Conservation (phyloP, 2,329 filamentous ascomycete species). For the Sclerotiophoma versabilis region DNA sequence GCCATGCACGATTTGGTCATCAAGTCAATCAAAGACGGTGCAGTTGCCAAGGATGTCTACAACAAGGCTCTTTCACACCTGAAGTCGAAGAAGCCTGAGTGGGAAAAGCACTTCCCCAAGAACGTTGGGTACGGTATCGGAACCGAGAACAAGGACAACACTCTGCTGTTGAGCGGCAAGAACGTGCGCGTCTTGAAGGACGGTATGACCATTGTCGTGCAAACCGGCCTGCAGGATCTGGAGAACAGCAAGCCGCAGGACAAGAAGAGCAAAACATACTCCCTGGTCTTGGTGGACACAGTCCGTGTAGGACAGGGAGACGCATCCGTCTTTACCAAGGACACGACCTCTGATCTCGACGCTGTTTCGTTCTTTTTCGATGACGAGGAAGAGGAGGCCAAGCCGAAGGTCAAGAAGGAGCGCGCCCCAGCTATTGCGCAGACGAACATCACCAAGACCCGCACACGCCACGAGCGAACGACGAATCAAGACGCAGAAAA, state of each 20-base stretch:
- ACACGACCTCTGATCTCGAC: slow-evolving; percentile 89
- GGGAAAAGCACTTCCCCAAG: slow-evolving; percentile 94
- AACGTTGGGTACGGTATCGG: slow-evolving; percentile 92
- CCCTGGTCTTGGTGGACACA: slow-evolving; percentile 89
- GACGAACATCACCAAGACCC: slow-evolving; percentile 94
- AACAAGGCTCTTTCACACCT: slow-evolving; percentile 81
- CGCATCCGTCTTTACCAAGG: slow-evolving; percentile 88
- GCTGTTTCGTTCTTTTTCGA: slow-evolving; percentile 98
- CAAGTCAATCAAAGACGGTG: slow-evolving; percentile 88
- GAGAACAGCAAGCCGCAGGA: slow-evolving; percentile 87
- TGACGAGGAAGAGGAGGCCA: slow-evolving; percentile 84
- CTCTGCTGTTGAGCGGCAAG: slow-evolving; percentile 85
- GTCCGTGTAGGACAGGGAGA: slow-evolving; percentile 84
- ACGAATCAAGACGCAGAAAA: slow-evolving; percentile 88
- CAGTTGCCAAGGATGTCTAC: slow-evolving; percentile 87
- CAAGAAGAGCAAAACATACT: slow-evolving; percentile 88
- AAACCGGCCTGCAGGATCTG: slow-evolving; percentile 87
- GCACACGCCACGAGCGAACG: slow-evolving; percentile 88
- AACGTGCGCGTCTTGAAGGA: slow-evolving; percentile 85
- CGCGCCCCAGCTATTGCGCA: slow-evolving; percentile 86
- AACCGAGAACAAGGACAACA: slow-evolving; percentile 86
- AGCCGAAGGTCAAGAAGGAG: slow-evolving; percentile 85
- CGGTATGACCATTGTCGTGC: slow-evolving; percentile 94
- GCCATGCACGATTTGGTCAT: slow-evolving; percentile 87
- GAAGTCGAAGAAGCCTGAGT: slow-evolving; percentile 88